phyloP scores from a whole-genome alignment of 345 rosid genomes.

The Hibiscus mutabilis region DNA sequence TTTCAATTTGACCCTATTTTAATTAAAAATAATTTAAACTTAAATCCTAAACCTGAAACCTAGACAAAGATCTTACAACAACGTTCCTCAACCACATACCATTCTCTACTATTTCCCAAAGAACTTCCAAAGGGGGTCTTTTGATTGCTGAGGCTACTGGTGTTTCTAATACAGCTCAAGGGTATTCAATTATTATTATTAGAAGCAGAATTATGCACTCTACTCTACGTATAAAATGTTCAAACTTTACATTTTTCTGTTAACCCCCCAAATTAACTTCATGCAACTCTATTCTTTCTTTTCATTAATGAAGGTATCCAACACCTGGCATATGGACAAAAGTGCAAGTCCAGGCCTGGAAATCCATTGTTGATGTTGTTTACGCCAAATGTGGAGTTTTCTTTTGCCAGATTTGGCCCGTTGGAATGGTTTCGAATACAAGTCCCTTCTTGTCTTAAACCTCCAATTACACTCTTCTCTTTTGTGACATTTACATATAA shows the following conservation, averaged over 20 bases:
- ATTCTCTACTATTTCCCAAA: constrained; percentile 59
- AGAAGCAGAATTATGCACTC: background rate
- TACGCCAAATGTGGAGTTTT: constrained; percentile 64
- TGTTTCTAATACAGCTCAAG: constrained; percentile 59
- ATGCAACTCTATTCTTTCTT: background rate
- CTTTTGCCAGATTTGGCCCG: constrained; percentile 73
- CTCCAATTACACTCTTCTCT: background rate
- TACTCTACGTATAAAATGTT: background rate
- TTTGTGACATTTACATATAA: background rate
- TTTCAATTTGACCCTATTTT: too few relatives aligned
- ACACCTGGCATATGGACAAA: constrained; percentile 76
- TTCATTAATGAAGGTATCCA: constrained; percentile 9
- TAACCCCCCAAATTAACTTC: background rate
- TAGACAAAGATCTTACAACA: constrained; percentile 44
- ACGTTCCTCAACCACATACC: constrained; percentile 70
- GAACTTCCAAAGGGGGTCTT: constrained; percentile 52
- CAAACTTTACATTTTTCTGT: background rate
- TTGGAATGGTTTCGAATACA: constrained; percentile 56
- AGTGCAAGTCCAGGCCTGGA: constrained; percentile 86
- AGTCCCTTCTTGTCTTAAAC: constrained; percentile 17
- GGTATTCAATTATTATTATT: constrained; percentile 17
- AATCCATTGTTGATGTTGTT: constrained; percentile 78
- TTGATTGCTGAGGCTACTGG: constrained; percentile 57
- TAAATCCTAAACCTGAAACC: too few relatives aligned
- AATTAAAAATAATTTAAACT: too few relatives aligned